Percentiles rank a stretch among this genome's conserved stretches.
Evolutionary conservation across 345 rosid species (phyloP).

Genomic region (Diplotaxis tenuifolia): DNA sequence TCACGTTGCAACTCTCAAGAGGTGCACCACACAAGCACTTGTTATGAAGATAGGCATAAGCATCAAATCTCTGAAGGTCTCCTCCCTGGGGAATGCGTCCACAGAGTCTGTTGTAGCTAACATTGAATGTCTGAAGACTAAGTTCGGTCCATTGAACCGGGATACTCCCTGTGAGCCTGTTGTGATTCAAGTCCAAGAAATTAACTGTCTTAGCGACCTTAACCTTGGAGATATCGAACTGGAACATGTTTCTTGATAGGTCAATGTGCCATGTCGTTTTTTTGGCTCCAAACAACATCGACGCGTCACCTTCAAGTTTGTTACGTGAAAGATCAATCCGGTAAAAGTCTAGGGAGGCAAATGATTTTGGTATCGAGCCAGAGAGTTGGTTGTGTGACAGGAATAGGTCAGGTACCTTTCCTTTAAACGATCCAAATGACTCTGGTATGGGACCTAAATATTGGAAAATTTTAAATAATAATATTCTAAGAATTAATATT

Average conservation of each 20-base stretch:
- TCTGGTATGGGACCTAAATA: not conserved
- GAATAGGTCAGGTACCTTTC: slow-evolving; percentile 31
- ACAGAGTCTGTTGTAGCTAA: not conserved
- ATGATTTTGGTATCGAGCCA: slow-evolving; percentile 52
- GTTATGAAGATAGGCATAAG: not conserved
- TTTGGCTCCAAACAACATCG: slow-evolving; percentile 11
- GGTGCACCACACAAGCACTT: not conserved
- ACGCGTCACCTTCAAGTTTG: slow-evolving; percentile 58
- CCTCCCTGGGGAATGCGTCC: not conserved
- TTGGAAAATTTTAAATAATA: too few relatives aligned
- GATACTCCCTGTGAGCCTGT: not conserved
- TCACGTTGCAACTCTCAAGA: not conserved
- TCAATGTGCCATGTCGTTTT: not conserved
- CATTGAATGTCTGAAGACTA: not conserved
- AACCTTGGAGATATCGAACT: not conserved
- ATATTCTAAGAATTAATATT: too few relatives aligned
- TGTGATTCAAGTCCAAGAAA: not conserved
- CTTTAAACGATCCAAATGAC: not conserved
- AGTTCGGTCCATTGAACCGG: not conserved
- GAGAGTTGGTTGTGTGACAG: slow-evolving; percentile 67
- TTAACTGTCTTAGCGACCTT: not conserved
- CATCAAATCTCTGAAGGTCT: not conserved
- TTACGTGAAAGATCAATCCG: slow-evolving; percentile 58
- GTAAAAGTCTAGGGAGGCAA: slow-evolving; percentile 43
- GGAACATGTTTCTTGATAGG: not conserved